Base-by-base conservation (phyloP, 2,329 filamentous ascomycete genomes). In the Thermoascus crustaceus region DNA sequence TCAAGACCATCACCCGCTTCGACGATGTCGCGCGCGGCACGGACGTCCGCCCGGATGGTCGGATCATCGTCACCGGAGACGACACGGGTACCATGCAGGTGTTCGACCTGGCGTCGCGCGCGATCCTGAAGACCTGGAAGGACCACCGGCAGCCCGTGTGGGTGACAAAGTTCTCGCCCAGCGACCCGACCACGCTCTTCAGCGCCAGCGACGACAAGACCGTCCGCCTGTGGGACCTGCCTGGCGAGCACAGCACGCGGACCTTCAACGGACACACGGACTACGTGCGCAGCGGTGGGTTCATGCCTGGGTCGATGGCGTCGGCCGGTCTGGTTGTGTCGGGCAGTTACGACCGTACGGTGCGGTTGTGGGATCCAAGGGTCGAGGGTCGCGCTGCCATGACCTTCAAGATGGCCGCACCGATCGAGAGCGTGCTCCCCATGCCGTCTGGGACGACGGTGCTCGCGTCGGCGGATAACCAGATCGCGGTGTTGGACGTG, bases 1-100 rank as follows among this genome's bases (percentile, higher is more conserved):
- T 94, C 54, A 94, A 94, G 69, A 94, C 87, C 7, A 91, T 98
- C 52, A 87, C 86, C 42, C 79, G 91, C 41, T 96, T 98, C 60
- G 82, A 88, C 54, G 86, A 94, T 57, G 82, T 88, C 47, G 89
- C 87, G 42, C 84, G 89, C 53, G 85, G 84, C 50, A 91, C 85
- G 42, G 86, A 94, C 55, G 82, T 96, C 44, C 78, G 91, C 40
- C 75, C 80, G 37, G 91, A 98, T 66, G 89, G 88, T 25, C 77
- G 86, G 42, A 83, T 98, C 38, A 66, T 98, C 49, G 82, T 93
- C 22, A 87, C 89, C 20, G 89, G 89, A 51, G 89, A 95, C 49
- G 89, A 95, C 57, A 82, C 78, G 25, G 93, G 93, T 38, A 80
- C 82, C 43, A 85, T 98, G 47, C 93, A 98, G 63, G 87, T 95